Evolutionary conservation across 192 early-diverging fungal genomes (phyloP).

Genomic region (Backusella circina): DNA sequence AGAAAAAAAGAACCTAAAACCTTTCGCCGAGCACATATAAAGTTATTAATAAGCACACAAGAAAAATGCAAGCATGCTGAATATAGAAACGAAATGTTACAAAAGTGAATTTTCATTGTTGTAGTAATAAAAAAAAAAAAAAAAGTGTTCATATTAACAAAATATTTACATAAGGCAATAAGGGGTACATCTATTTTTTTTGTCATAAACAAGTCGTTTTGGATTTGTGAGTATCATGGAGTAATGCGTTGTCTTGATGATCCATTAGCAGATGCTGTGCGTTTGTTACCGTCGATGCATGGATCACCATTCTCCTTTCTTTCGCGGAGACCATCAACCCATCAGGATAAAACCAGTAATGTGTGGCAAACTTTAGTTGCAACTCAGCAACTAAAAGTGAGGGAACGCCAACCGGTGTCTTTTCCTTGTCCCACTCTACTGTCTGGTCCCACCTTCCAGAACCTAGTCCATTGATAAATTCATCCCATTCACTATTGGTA

Average conservation of each 20-base stretch:
- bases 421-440: conserved; percentile 14
- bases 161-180: neutral
- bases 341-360: conserved; percentile 23
- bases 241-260: neutral
- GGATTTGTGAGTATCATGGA: neutral
- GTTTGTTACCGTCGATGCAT: neutral
- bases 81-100: neutral
- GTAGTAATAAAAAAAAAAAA: neutral
- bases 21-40: neutral
- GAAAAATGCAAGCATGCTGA: neutral
- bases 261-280: neutral
- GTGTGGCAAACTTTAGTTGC: conserved; percentile 17
- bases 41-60: neutral
- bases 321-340: conserved; percentile 7
- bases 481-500: conserved; percentile 42
- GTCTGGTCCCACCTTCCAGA: conserved; percentile 23
- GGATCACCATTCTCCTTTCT: neutral
- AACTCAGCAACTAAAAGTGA: conserved; percentile 25
- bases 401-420: neutral
- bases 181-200: neutral
- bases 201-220: neutral
- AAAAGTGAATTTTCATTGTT: neutral
- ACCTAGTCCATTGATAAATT: conserved; percentile 28
- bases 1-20: neutral
- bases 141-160: neutral